A percentile compares a stretch with the other conserved stretches of the same genome.
phyloP scores from a whole-genome alignment of 495 filamentous ascomycete species.

The Oidiodendron maius region DNA sequence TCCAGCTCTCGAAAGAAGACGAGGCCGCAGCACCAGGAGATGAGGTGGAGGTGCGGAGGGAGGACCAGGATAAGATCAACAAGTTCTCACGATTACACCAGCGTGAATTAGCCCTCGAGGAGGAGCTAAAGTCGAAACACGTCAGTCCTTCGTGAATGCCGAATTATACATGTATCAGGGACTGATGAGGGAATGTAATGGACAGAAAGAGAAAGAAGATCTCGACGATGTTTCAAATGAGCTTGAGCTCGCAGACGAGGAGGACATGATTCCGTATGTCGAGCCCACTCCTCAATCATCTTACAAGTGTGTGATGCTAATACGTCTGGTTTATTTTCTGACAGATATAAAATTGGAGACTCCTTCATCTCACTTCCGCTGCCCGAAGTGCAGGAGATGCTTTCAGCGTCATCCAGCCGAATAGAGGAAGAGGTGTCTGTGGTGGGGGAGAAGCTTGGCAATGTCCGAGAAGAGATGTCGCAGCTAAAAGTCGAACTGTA shows the following conservation, averaged over 20 bases:
- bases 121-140: slow-evolving; percentile 75
- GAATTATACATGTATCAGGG: too few relatives aligned
- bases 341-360: slow-evolving; percentile 93
- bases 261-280: slow-evolving; percentile 80
- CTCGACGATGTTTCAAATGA: slow-evolving; percentile 87
- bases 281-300: not conserved
- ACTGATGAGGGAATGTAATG: too few relatives aligned
- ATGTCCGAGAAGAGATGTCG: slow-evolving; percentile 77
- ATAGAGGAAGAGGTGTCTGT: slow-evolving; percentile 69
- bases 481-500: slow-evolving; percentile 86
- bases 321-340: slow-evolving; percentile 1
- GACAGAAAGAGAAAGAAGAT: slow-evolving; percentile 98
- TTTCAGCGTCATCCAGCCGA: slow-evolving; percentile 60
- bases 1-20: slow-evolving; percentile 86
- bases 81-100: slow-evolving; percentile 93
- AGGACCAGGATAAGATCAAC: slow-evolving; percentile 99
- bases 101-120: slow-evolving; percentile 68
- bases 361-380: slow-evolving; percentile 85
- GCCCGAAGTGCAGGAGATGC: slow-evolving; percentile 75
- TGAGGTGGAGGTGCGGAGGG: slow-evolving; percentile 86
- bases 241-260: slow-evolving; percentile 92
- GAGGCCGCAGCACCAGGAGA: slow-evolving; percentile 65
- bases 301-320: too few relatives aligned
- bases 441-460: slow-evolving; percentile 69
- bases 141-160: slow-evolving; percentile 51